A percentile compares a stretch with the other conserved stretches of the same genome.
These are phyloP conservation scores for Exobasidium rhododendri DNA, from an alignment of 1,284 basidiomycete genomes.

Conservation along the genomic window DNA sequence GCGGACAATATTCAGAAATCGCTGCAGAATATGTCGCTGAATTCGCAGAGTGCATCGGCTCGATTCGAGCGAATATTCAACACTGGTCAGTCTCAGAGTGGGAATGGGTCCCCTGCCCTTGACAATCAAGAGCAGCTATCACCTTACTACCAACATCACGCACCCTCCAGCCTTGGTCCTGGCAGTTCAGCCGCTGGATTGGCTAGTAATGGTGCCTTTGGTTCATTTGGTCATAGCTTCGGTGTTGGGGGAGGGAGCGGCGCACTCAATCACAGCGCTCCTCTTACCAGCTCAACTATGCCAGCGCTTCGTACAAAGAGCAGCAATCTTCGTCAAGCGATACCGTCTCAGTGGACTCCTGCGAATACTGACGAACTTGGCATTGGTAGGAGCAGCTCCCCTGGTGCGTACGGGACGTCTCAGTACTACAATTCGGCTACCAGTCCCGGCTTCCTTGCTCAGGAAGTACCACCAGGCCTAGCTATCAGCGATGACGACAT, in stretches of 20 bases:
- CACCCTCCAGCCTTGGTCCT: conserved; percentile 24
- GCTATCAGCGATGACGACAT: conserved; percentile 73
- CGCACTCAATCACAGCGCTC: conserved; percentile 12
- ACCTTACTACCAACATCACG: conserved; percentile 12
- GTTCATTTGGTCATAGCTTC: conserved; percentile 33
- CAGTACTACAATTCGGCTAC: background rate
- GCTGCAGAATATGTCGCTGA: conserved; percentile 5
- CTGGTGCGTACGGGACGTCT: background rate
- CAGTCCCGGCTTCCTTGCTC: background rate
- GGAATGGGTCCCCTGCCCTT: conserved; percentile 13
- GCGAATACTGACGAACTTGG: conserved; percentile 17
- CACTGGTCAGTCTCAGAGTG: conserved; percentile 1
- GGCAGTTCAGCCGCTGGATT: conserved; percentile 28
- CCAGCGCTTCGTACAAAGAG: conserved; percentile 23
- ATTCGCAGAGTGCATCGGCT: conserved; percentile 36
- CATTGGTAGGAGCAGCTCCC: background rate
- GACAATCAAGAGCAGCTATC: background rate
- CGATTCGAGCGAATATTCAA: conserved; percentile 48
- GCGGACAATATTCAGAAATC: conserved; percentile 7
- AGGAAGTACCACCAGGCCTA: conserved; percentile 5
- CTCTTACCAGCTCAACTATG: conserved; percentile 25
- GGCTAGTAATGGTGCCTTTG: conserved; percentile 31
- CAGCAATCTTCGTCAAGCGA: conserved; percentile 25
- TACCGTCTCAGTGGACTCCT: conserved; percentile 34
- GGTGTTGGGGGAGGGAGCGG: conserved; percentile 24